Evolutionary conservation across 345 rosid genomes (phyloP).

Genomic region (Balakata baccata): DNA sequence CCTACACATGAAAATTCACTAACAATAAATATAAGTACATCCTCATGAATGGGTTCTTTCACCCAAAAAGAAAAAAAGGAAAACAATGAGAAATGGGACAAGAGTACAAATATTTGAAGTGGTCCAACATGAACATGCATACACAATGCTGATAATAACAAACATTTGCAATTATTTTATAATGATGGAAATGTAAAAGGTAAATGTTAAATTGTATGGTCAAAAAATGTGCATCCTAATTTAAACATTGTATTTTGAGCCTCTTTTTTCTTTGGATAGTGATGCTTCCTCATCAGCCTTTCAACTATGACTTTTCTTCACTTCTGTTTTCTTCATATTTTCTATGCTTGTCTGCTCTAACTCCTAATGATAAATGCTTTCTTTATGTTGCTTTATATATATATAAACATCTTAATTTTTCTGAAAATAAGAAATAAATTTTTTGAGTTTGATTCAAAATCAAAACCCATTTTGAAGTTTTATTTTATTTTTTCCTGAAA

Average conservation of each 20-base stretch:
- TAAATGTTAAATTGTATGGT: conserved; percentile 15
- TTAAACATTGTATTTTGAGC: conserved; percentile 7
- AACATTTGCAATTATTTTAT: conserved; percentile 22
- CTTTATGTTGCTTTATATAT: no score
- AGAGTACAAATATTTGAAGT: background rate
- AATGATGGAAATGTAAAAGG: conserved; percentile 29
- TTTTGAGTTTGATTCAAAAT: no score
- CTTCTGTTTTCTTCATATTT: background rate
- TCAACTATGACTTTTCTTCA: background rate
- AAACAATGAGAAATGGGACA: conserved; percentile 14
- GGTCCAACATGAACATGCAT: conserved; percentile 31
- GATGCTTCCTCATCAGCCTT: conserved; percentile 30
- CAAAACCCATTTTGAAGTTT: no score
- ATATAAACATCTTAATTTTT: no score
- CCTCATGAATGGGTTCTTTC: conserved; percentile 27
- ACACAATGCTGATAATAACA: background rate
- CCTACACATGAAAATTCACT: background rate
- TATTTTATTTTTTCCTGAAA: no score
- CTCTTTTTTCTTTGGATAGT: conserved; percentile 9
- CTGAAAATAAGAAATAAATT: no score
- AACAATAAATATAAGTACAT: conserved; percentile 2
- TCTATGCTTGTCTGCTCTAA: background rate
- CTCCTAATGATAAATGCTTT: background rate
- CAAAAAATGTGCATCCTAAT: conserved; percentile 14
- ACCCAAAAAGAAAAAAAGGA: background rate